Conservation (phyloP, 106 monocot species). For the Amphibolis antarctica region DNA sequence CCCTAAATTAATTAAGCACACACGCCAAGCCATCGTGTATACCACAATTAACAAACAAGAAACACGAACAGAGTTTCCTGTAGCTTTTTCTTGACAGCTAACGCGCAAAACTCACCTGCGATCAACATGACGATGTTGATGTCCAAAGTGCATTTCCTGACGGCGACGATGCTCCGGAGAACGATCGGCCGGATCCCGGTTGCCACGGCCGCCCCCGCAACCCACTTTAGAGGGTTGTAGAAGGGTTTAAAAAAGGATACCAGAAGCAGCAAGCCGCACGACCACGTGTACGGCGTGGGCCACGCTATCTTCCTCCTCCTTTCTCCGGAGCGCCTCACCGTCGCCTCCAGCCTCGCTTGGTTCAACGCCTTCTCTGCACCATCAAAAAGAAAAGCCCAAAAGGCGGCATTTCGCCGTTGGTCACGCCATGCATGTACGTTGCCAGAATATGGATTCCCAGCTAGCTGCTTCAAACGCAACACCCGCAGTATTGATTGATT, state of each 20-base stretch:
- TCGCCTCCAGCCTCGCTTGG: conserved; percentile 76
- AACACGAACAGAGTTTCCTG: no score
- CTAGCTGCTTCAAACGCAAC: no score
- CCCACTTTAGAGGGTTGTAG: conserved; percentile 16
- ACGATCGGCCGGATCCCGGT: conserved; percentile 19
- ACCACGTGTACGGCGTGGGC: conserved; percentile 20
- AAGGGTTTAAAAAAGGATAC: conserved; percentile 14
- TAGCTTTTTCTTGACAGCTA: no score
- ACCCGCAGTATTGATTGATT: no score
- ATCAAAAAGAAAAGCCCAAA: background rate
- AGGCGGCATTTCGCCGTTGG: background rate
- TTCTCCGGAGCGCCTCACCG: background rate
- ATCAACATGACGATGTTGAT: conserved; percentile 24
- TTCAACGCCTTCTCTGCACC: conserved; percentile 57
- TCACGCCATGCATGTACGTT: no score
- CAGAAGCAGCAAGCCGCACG: conserved; percentile 12
- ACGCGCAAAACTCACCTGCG: conserved; percentile 14
- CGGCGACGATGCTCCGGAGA: conserved; percentile 8
- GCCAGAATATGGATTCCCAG: no score
- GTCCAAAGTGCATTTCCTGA: conserved; percentile 9
- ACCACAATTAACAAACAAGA: no score
- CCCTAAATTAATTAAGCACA: no score
- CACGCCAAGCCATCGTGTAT: no score
- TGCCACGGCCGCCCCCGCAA: conserved; percentile 16
- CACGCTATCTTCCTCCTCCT: background rate